phyloP scores from a whole-genome alignment of 495 filamentous ascomycete genomes.

The Penicillium soppii region DNA sequence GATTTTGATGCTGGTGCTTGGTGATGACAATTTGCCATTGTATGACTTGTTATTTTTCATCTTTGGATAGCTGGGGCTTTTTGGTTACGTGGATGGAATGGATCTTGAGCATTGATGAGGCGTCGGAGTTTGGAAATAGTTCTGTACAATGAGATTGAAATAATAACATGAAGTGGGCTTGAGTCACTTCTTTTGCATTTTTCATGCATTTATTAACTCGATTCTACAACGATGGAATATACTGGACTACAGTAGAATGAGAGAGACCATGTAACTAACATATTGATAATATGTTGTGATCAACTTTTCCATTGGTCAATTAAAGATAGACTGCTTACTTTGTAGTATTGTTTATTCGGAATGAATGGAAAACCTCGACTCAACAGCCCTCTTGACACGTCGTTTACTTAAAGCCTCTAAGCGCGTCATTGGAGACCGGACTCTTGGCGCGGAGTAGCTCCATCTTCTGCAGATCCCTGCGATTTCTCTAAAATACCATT shows the following conservation, averaged over 20 bases:
- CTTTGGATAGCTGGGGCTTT: not conserved
- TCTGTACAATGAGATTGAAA: slow-evolving; percentile 6
- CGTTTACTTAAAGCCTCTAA: no score
- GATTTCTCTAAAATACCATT: slow-evolving; percentile 4
- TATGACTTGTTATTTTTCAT: not conserved
- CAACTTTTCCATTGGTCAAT: no score
- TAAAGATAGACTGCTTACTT: no score
- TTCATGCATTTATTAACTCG: no score
- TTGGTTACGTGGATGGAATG: not conserved
- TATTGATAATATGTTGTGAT: no score
- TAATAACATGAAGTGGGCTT: not conserved
- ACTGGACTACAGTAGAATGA: no score
- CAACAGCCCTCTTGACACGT: no score
- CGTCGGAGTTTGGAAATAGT: not conserved
- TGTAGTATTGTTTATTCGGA: no score
- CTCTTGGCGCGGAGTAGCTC: slow-evolving; percentile 29
- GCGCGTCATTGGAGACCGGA: slow-evolving; percentile 4
- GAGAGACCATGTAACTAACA: no score
- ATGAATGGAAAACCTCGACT: no score
- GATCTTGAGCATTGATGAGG: slow-evolving; percentile 2
- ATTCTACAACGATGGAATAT: no score
- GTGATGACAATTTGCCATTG: slow-evolving; percentile 34
- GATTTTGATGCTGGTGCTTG: slow-evolving; percentile 73
- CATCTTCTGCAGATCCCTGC: slow-evolving; percentile 22
- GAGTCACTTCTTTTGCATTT: slow-evolving; percentile 4